phyloP scores from a whole-genome alignment of 73 alveolate species.

The Paramecium tetraurelia region DNA sequence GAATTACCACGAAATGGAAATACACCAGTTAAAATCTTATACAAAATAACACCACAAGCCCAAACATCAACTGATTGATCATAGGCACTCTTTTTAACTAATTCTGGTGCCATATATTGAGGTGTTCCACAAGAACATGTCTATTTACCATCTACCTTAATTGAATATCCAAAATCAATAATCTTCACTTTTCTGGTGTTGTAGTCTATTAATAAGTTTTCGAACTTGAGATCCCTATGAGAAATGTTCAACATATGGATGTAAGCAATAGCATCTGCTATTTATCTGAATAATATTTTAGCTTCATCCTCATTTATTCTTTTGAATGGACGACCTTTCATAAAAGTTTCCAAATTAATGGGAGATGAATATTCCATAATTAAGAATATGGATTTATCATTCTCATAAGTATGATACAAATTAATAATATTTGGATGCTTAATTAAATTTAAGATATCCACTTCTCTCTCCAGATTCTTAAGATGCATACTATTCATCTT shows the following conservation, averaged over 20 bases:
- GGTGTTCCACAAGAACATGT: constrained; percentile 87
- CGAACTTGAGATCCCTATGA: constrained; percentile 86
- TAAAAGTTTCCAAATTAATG: constrained; percentile 51
- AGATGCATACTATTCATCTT: constrained; percentile 14
- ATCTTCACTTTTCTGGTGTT: constrained; percentile 68
- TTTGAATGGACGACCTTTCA: constrained; percentile 62
- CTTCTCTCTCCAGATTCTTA: constrained; percentile 60
- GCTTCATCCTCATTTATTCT: constrained; percentile 77
- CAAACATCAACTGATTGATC: constrained; percentile 87
- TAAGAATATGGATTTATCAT: constrained; percentile 52
- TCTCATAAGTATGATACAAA: constrained; percentile 55
- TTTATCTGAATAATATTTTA: constrained; percentile 67
- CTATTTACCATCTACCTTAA: constrained; percentile 50
- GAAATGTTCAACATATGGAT: constrained; percentile 68
- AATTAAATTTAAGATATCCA: constrained; percentile 34
- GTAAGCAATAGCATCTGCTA: constrained; percentile 70
- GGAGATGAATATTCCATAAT: constrained; percentile 77
- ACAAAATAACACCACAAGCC: constrained; percentile 81
- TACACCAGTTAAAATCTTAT: constrained; percentile 72
- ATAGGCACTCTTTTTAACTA: constrained; percentile 72
- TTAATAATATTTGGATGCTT: constrained; percentile 59
- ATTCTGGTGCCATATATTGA: constrained; percentile 88
- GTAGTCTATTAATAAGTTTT: constrained; percentile 73
- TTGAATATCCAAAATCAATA: constrained; percentile 85
- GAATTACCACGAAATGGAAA: constrained; percentile 80